Percentiles rank a stretch among this genome's conserved stretches.
phyloP scores from a whole-genome alignment of 1,284 basidiomycete genomes.

The Heterobasidion irregulare region DNA sequence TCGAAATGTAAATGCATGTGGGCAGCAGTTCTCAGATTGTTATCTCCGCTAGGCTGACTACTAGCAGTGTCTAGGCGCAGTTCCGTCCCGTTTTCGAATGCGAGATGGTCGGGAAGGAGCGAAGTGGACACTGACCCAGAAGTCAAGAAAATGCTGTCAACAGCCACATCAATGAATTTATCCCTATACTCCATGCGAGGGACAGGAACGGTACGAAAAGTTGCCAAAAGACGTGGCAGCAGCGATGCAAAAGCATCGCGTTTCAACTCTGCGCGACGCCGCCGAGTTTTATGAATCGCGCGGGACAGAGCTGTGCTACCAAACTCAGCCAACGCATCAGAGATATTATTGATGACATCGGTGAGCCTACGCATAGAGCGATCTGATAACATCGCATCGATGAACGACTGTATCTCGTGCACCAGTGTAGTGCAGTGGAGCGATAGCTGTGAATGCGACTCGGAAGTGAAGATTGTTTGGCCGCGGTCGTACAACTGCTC shows the following conservation, averaged over 20 bases:
- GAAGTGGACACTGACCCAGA: constrained; percentile 16
- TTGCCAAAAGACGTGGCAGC: constrained; percentile 28
- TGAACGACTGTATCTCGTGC: constrained; percentile 23
- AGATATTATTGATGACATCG: constrained; percentile 21
- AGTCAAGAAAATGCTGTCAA: constrained; percentile 30
- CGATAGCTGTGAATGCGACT: constrained; percentile 17
- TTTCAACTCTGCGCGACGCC: constrained; percentile 17
- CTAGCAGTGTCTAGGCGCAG: constrained; percentile 22
- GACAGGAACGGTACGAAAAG: constrained; percentile 30
- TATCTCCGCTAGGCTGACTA: constrained; percentile 9
- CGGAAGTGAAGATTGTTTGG: constrained; percentile 16
- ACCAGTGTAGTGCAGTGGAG: constrained; percentile 21
- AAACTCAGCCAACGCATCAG: constrained; percentile 17
- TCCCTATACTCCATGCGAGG: constrained; percentile 32
- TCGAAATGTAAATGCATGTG: constrained; percentile 31
- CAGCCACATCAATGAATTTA: constrained; percentile 23
- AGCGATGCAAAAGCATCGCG: constrained; percentile 30
- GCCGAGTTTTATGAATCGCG: constrained; percentile 9
- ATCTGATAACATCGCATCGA: constrained; percentile 26
- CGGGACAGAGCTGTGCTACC: constrained; percentile 8
- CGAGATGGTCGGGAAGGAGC: constrained; percentile 33
- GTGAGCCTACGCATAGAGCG: constrained; percentile 26
- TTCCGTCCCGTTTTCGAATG: constrained; percentile 35
- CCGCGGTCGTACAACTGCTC: constrained; percentile 32
- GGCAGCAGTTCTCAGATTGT: constrained; percentile 20